These are phyloP conservation scores for Amylostereum areolatum DNA, from an alignment of 1,284 basidiomycete species.

Conservation along the genomic window DNA sequence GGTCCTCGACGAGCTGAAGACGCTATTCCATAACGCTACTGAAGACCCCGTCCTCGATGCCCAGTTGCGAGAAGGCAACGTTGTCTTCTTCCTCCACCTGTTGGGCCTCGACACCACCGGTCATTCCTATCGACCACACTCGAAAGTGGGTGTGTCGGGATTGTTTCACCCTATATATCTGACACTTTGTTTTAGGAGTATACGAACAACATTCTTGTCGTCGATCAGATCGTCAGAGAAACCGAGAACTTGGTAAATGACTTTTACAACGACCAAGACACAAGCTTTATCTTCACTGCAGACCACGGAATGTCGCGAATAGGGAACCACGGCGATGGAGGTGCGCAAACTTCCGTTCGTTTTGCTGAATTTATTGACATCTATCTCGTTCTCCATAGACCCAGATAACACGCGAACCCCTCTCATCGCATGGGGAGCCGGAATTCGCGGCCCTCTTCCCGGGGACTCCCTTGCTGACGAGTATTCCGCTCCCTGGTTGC, in stretches of 20 bases:
- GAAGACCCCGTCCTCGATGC: slow-evolving; percentile 40
- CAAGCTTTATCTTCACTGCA: slow-evolving; percentile 81
- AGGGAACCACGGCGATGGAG: slow-evolving; percentile 88
- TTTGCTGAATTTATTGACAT: slow-evolving; percentile 1
- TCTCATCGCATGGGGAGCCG: slow-evolving; percentile 80
- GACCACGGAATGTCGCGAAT: slow-evolving; percentile 90
- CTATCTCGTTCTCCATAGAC: slow-evolving; percentile 36
- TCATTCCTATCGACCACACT: slow-evolving; percentile 84
- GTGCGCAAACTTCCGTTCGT: slow-evolving; percentile 28
- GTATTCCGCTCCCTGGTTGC: slow-evolving; percentile 61
- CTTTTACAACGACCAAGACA: slow-evolving; percentile 67
- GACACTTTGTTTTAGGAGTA: slow-evolving; percentile 54
- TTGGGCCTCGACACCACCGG: slow-evolving; percentile 86
- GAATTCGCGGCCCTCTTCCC: slow-evolving; percentile 59
- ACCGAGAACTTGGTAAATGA: slow-evolving; percentile 59
- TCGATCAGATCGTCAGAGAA: slow-evolving; percentile 71
- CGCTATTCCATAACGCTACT: slow-evolving; percentile 60
- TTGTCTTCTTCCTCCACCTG: slow-evolving; percentile 82
- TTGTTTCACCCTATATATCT: slow-evolving; percentile 5
- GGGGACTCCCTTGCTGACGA: slow-evolving; percentile 40
- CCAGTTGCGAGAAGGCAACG: slow-evolving; percentile 48
- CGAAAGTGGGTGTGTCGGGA: slow-evolving; percentile 36
- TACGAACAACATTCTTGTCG: slow-evolving; percentile 78
- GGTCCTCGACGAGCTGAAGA: slow-evolving; percentile 66
- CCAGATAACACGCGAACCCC: slow-evolving; percentile 88